These are phyloP conservation scores for Lantana camara DNA, from an alignment of 257 asterid genomes.

Conservation along the genomic window DNA sequence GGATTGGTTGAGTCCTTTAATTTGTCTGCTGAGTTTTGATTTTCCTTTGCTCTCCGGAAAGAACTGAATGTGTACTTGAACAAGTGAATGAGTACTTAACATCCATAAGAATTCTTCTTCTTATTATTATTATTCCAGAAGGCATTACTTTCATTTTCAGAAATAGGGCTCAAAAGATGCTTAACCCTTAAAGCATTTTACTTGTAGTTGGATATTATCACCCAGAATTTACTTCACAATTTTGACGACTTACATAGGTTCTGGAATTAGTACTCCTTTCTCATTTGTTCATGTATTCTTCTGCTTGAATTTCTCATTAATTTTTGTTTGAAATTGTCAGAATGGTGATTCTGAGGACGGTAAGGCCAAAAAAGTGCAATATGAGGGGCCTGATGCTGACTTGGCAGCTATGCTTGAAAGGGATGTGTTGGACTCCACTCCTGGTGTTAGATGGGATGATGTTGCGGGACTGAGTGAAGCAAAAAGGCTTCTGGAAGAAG, in stretches of 20 bases:
- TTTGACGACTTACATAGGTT: slow-evolving; percentile 2
- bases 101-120: slow-evolving; percentile 7
- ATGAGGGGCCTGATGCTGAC: slow-evolving; percentile 98
- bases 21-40: slow-evolving; percentile 10
- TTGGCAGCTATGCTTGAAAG: slow-evolving; percentile 99
- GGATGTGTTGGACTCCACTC: slow-evolving; percentile 90
- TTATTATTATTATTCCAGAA: neutral
- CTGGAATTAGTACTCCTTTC: slow-evolving; percentile 15
- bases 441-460: slow-evolving; percentile 99
- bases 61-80: slow-evolving; percentile 9
- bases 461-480: slow-evolving; percentile 98
- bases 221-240: slow-evolving; percentile 5
- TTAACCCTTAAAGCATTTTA: slow-evolving; percentile 13
- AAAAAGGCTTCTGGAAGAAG: slow-evolving; percentile 96
- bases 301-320: slow-evolving; percentile 19
- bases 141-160: neutral
- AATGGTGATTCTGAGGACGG: slow-evolving; percentile 91
- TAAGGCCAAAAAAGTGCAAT: slow-evolving; percentile 75
- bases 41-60: neutral
- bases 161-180: neutral
- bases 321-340: slow-evolving; percentile 37
- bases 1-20: neutral
- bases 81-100: slow-evolving; percentile 15
- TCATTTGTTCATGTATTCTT: neutral
- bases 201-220: slow-evolving; percentile 14